These are phyloP conservation scores for Colletotrichum karsti DNA, from an alignment of 2,329 filamentous ascomycete genomes.

Conservation along the genomic window DNA sequence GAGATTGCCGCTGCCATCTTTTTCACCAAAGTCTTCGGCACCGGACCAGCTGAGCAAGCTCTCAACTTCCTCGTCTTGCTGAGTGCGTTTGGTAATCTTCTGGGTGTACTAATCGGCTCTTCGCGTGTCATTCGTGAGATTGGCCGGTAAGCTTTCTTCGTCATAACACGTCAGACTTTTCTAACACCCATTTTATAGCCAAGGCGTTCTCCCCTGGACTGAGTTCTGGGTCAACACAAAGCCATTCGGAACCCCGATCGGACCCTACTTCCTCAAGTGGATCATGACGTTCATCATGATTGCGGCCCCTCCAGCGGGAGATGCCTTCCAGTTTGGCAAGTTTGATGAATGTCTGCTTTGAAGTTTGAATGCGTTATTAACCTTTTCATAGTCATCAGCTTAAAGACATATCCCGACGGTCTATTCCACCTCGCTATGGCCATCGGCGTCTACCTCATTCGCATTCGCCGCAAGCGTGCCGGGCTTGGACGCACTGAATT, in stretches of 20 bases:
- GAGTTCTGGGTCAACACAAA: slow-evolving; percentile 69
- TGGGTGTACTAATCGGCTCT: slow-evolving; percentile 62
- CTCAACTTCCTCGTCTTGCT: slow-evolving; percentile 66
- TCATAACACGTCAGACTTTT: neutral
- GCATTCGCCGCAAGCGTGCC: slow-evolving; percentile 59
- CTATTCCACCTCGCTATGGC: slow-evolving; percentile 67
- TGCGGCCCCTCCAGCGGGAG: slow-evolving; percentile 65
- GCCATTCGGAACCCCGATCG: slow-evolving; percentile 70
- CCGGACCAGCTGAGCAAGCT: slow-evolving; percentile 55
- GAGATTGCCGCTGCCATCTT: slow-evolving; percentile 66
- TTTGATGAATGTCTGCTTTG: accelerated
- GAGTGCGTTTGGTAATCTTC: slow-evolving; percentile 66
- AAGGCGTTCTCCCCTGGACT: slow-evolving; percentile 69
- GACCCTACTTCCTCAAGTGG: slow-evolving; percentile 68
- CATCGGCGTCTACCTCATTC: slow-evolving; percentile 65
- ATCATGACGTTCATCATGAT: slow-evolving; percentile 67
- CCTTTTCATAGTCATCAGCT: slow-evolving; percentile 58
- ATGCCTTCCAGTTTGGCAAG: slow-evolving; percentile 69
- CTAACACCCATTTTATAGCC: slow-evolving; percentile 36
- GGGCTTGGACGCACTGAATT: slow-evolving; percentile 60
- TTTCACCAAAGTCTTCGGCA: slow-evolving; percentile 66
- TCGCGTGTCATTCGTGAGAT: slow-evolving; percentile 68
- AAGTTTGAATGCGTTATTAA: neutral
- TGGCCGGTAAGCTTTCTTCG: slow-evolving; percentile 46
- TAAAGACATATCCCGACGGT: slow-evolving; percentile 65